These are phyloP conservation scores for Cryphonectria nitschkei DNA, from an alignment of 2,329 filamentous ascomycete species.

Conservation along the genomic window DNA sequence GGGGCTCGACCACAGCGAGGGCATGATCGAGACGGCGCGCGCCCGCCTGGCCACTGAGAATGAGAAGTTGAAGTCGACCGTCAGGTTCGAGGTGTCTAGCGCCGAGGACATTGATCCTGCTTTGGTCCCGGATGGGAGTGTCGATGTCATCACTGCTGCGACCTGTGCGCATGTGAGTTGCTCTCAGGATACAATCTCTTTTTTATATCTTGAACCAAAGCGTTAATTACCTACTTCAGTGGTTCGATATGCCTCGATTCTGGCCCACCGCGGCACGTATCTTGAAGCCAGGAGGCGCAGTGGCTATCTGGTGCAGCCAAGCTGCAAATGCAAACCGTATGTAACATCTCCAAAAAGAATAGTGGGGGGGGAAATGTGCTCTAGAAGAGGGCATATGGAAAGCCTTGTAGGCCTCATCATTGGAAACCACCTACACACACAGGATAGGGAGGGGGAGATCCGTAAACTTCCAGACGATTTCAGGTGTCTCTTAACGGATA, in stretches of 20 bases:
- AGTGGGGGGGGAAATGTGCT: neutral
- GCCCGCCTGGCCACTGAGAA: conserved; percentile 37
- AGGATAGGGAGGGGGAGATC: no score
- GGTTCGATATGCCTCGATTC: conserved; percentile 51
- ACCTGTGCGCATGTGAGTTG: conserved; percentile 49
- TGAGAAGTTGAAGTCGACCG: conserved; percentile 33
- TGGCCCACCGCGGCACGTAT: conserved; percentile 26
- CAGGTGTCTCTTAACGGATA: neutral
- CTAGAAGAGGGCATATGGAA: neutral
- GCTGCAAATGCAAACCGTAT: conserved; percentile 34
- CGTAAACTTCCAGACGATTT: neutral
- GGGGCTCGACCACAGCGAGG: conserved; percentile 55
- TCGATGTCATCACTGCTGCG: conserved; percentile 55
- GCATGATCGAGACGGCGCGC: conserved; percentile 56
- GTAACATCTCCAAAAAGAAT: neutral
- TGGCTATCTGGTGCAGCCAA: conserved; percentile 54
- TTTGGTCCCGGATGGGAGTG: conserved; percentile 39
- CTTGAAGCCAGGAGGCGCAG: conserved; percentile 38
- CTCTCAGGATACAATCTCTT: neutral
- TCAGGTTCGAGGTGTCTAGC: conserved; percentile 44
- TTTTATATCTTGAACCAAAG: neutral
- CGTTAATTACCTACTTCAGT: conserved; percentile 33
- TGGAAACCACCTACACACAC: no score
- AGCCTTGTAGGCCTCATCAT: neutral
- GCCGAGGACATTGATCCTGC: conserved; percentile 48